These are phyloP conservation scores for Fraxinus anomala DNA, from an alignment of 257 asterid genomes.

Conservation along the genomic window DNA sequence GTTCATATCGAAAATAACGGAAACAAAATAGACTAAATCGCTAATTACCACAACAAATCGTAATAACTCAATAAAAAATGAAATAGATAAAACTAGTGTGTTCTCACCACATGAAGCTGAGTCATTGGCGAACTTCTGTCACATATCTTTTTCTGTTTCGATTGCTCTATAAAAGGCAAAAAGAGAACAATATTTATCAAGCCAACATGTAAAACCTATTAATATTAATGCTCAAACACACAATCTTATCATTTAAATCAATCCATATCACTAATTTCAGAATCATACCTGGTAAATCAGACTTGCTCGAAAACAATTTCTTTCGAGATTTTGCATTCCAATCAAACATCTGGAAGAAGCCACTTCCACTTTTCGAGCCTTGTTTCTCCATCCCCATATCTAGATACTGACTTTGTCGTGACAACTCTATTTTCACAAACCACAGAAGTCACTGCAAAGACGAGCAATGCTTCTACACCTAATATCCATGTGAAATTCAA, in stretches of 20 bases:
- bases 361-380: slow-evolving; percentile 67
- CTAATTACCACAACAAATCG: too few species aligned
- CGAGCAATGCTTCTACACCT: slow-evolving; percentile 7
- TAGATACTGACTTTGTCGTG: slow-evolving; percentile 14
- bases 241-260: too few species aligned
- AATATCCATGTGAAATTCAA: slow-evolving; percentile 39
- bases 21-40: too few species aligned
- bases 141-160: slow-evolving; percentile 79
- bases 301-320: slow-evolving; percentile 76
- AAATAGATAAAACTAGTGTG: neutral
- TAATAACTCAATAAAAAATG: too few species aligned
- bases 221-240: too few species aligned
- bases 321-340: slow-evolving; percentile 93
- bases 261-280: neutral
- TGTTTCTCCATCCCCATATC: slow-evolving; percentile 76
- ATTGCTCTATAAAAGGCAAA: slow-evolving; percentile 53
- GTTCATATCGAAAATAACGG: slow-evolving; percentile 7
- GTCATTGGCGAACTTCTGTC: slow-evolving; percentile 65
- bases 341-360: slow-evolving; percentile 84
- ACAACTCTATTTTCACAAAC: slow-evolving; percentile 27
- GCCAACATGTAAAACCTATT: neutral
- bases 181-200: slow-evolving; percentile 9
- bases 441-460: slow-evolving; percentile 21
- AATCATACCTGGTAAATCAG: slow-evolving; percentile 67
- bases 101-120: slow-evolving; percentile 57